Conservation (phyloP, 768 basidiomycete genomes). For the Suillus paluster region DNA sequence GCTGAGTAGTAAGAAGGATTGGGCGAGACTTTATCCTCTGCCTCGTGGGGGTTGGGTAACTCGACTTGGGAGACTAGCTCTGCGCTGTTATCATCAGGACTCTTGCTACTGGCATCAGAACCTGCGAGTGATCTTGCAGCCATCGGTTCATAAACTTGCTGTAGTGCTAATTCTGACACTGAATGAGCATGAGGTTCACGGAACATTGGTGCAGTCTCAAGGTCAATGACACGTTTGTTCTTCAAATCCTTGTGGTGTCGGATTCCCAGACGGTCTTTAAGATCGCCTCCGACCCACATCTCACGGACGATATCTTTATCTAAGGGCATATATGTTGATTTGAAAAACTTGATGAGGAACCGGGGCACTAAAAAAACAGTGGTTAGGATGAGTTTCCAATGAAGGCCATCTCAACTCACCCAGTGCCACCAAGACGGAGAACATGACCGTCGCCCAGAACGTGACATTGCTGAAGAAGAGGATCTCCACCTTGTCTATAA, state of each 20-base stretch:
- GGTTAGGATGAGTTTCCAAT: slow-evolving; percentile 12
- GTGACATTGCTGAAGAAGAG: slow-evolving; percentile 78
- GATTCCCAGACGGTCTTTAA: slow-evolving; percentile 82
- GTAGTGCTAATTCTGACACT: slow-evolving; percentile 57
- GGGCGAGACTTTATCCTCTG: not conserved
- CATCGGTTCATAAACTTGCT: slow-evolving; percentile 53
- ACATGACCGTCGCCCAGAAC: slow-evolving; percentile 82
- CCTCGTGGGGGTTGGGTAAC: not conserved
- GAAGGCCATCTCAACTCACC: slow-evolving; percentile 46
- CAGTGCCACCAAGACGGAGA: slow-evolving; percentile 73
- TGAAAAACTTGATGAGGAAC: slow-evolving; percentile 75
- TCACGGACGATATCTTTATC: slow-evolving; percentile 94
- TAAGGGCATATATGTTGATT: slow-evolving; percentile 71
- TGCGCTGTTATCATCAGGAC: not conserved
- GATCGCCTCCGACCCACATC: slow-evolving; percentile 83
- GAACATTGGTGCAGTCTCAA: too few species aligned
- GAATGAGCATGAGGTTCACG: slow-evolving; percentile 64
- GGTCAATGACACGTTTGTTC: slow-evolving; percentile 35
- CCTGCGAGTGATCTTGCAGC: slow-evolving; percentile 35
- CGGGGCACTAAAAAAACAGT: slow-evolving; percentile 64
- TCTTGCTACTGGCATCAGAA: slow-evolving; percentile 20
- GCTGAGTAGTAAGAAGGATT: too few species aligned
- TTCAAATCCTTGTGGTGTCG: slow-evolving; percentile 61
- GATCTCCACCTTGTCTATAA: slow-evolving; percentile 70
- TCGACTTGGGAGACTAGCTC: slow-evolving; percentile 2